Evolutionary conservation across 352 stramenopile genomes (phyloP), one percentile per base, ranked within the genome.

Genomic region (Phytophthora constricta): DNA sequence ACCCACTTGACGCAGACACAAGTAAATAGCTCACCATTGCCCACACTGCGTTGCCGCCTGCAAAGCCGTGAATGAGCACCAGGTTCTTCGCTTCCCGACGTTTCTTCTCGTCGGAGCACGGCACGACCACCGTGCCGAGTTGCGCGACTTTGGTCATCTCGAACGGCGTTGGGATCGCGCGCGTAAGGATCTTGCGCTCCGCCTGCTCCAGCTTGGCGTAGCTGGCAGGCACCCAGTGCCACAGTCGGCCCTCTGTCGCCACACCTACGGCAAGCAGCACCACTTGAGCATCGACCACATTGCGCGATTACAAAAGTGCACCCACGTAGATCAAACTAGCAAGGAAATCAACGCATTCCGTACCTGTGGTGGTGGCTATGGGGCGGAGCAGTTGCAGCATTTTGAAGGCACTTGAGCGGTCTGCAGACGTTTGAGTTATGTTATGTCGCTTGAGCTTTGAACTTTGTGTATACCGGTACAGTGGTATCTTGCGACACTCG

Each of bases 1-100:
- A n/a, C n/a, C n/a, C n/a, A n/a, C n/a, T n/a, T n/a, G n/a, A n/a
- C n/a, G n/a, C n/a, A n/a, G n/a, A n/a, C n/a, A n/a, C n/a, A n/a
- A n/a, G n/a, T n/a, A n/a, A n/a, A n/a, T n/a, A n/a, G n/a, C n/a
- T n/a, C n/a, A n/a, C 84, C 72, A 79, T 87, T n/a, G 87, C 86
- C 87, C 87, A 96, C 7, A 91, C 74, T 7, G 86, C 86, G 45
- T 96, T 96, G 20, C 87, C 87, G 1, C 82, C 83, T 0, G 76
- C 87, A 58, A 93, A 96, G 3, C 87, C 87, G 63, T 96, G 87
- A 56, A 96, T 81, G 56, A 96, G 51, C 33, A 96, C 87, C 57
- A 96, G 76, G 55, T 93, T 89, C 48, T 84, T 80, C 19, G 79
- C 85, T 1, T 65, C 17, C 45, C 71, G 70, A 34, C 80, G 74